Evolutionary conservation across 2,329 filamentous ascomycete species (phyloP).

Genomic region (Talaromyces pinophilus): DNA sequence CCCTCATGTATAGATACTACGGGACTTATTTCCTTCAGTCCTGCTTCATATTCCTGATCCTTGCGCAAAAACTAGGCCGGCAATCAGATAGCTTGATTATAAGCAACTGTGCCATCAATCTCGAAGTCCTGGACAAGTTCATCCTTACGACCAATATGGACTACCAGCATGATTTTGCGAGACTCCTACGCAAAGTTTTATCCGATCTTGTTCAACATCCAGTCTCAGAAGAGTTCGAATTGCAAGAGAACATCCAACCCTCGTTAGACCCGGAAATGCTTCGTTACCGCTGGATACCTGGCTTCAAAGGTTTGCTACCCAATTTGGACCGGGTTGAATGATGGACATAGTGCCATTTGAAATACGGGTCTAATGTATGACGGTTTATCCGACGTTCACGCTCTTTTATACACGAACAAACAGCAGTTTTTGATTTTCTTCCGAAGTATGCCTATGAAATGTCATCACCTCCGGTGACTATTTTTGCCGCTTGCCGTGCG

Average conservation of each 20-base stretch:
- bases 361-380: not conserved
- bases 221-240: not conserved
- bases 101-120: constrained; percentile 8
- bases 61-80: constrained; percentile 1
- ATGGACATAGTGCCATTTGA: not conserved
- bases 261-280: constrained; percentile 11
- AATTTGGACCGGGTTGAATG: not conserved
- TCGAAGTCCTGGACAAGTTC: constrained; percentile 10
- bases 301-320: not conserved
- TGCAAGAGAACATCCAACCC: not conserved
- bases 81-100: constrained; percentile 11
- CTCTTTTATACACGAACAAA: not conserved
- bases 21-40: constrained; percentile 9
- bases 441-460: not conserved
- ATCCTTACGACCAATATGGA: constrained; percentile 10
- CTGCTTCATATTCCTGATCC: constrained; percentile 7
- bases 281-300: constrained; percentile 9
- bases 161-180: constrained; percentile 13
- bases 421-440: not conserved
- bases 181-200: constrained; percentile 4
- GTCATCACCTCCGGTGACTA: not conserved
- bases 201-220: not conserved
- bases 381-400: not conserved
- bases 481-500: not conserved
- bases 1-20: constrained; percentile 13